Conservation (phyloP, 1,139 yeast species). For the Debaryomyces sp. region DNA sequence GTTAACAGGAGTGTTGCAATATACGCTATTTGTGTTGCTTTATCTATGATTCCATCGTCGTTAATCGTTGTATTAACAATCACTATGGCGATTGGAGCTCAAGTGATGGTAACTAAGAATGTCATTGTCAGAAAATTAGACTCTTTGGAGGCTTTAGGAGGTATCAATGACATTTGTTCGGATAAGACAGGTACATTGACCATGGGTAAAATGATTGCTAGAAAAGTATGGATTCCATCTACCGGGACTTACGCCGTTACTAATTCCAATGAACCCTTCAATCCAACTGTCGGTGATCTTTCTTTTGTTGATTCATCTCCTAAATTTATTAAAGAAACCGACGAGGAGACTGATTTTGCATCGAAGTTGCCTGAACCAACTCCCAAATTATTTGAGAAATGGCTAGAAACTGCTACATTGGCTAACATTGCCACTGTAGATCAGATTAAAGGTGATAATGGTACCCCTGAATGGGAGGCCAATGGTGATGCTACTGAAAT, state of each 20-base stretch:
- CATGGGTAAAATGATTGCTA: constrained; percentile 77
- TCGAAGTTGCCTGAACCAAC: constrained; percentile 28
- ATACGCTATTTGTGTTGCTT: constrained; percentile 80
- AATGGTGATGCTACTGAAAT: constrained; percentile 87
- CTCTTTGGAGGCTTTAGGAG: constrained; percentile 78
- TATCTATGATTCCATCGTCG: constrained; percentile 84
- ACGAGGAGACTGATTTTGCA: constrained; percentile 38
- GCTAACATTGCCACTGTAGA: constrained; percentile 73
- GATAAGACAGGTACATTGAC: constrained; percentile 85
- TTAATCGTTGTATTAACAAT: constrained; percentile 79
- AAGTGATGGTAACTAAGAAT: constrained; percentile 69
- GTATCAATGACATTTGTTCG: constrained; percentile 79
- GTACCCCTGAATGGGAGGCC: constrained; percentile 60
- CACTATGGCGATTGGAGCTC: constrained; percentile 86
- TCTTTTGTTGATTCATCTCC: constrained; percentile 46
- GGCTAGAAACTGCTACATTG: constrained; percentile 65
- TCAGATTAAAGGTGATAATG: constrained; percentile 39
- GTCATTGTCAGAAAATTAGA: constrained; percentile 80
- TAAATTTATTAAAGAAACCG: constrained; percentile 34
- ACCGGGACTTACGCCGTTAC: constrained; percentile 66
- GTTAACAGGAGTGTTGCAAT: constrained; percentile 76
- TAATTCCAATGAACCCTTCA: constrained; percentile 67
- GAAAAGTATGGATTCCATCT: constrained; percentile 73
- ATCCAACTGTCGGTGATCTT: constrained; percentile 69
- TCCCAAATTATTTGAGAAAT: constrained; percentile 37